Evolutionary conservation across 192 early-diverging fungal genomes (phyloP).

Genomic region (Entomortierella parvispora): DNA sequence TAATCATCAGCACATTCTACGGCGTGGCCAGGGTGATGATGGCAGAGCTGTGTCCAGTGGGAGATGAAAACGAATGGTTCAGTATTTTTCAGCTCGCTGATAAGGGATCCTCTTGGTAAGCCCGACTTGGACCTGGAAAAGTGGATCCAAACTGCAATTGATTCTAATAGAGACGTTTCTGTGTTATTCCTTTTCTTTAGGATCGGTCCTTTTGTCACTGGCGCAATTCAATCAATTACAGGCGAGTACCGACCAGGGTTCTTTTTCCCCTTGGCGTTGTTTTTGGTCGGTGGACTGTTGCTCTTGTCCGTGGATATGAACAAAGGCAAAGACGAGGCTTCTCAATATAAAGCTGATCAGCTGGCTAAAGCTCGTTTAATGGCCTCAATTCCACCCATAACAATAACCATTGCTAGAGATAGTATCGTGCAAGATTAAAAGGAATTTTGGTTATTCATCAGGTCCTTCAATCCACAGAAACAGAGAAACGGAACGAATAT

Average conservation of each 20-base stretch:
- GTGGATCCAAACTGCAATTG: too few species aligned
- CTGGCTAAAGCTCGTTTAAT: slow-evolving; percentile 2
- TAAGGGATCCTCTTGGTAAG: slow-evolving; percentile 64
- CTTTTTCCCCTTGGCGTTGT: slow-evolving; percentile 58
- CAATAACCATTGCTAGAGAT: slow-evolving; percentile 12
- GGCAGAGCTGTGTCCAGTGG: slow-evolving; percentile 67
- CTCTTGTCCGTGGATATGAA: slow-evolving; percentile 56
- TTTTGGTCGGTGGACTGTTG: slow-evolving; percentile 55
- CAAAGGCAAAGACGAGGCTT: slow-evolving; percentile 64
- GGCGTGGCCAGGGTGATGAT: slow-evolving; percentile 64
- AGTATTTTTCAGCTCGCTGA: slow-evolving; percentile 69
- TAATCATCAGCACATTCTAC: slow-evolving; percentile 57
- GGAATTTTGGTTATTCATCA: too few species aligned
- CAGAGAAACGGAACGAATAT: too few species aligned
- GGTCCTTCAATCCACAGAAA: too few species aligned
- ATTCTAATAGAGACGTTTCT: not conserved
- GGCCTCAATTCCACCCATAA: slow-evolving; percentile 25
- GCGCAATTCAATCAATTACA: slow-evolving; percentile 62
- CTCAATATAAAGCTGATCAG: slow-evolving; percentile 7
- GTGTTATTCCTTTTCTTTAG: not conserved
- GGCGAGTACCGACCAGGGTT: slow-evolving; percentile 60
- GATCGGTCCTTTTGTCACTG: slow-evolving; percentile 81
- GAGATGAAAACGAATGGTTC: slow-evolving; percentile 73
- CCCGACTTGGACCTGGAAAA: not conserved
- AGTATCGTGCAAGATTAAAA: not conserved